Base-by-base conservation (phyloP, 2,329 filamentous ascomycete genomes). In the Diplodia corticola region DNA sequence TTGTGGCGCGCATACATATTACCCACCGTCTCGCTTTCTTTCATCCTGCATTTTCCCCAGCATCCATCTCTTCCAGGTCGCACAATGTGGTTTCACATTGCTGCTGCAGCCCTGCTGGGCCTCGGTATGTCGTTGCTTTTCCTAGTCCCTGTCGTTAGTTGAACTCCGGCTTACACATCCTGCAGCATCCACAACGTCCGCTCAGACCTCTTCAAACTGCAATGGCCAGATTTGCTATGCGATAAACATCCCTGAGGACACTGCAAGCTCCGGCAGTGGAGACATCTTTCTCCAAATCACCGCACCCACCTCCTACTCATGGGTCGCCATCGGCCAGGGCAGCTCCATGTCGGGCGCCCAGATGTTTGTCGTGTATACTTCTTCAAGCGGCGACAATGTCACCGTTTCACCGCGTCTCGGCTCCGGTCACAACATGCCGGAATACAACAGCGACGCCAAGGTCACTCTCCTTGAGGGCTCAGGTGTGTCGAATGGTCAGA, bases 341-440 rank as follows among this genome's bases (percentile, higher is more conserved):
- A 76, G 70, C 1, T 69, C 73, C 22, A 88, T 88, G 86, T 69
- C 73, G 17, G 82, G 81, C 24, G 74, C 86, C 5, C 86, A 86
- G 72, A 87, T 88, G 54, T 87, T 88, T 71, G 76, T 88, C 50
- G 78, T 87, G 5, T 88, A 88, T 70, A 80, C 83, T n/a, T 80
- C 81, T 28, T 76, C 80, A 46, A 75, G 75, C 44, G 82, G 84
- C 28, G 80, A 75, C 50, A 87, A 86, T 68, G 83, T 88, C 15
- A 88, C 86, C 0, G 69, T 88, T 9, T 87, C 85, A 3, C 82
- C 85, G 10, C 77, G 86, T 48, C 69, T 78, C 6, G 81, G 80
- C 9, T 76, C 70, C 13, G 83, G 83, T 6, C 72, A 85, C 35
- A 68, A 63, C 3, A 69, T 77, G 68, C 85, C 85, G 2, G 68